Base-by-base conservation (phyloP, 352 stramenopile species). In the Phytopythium sindhum region DNA sequence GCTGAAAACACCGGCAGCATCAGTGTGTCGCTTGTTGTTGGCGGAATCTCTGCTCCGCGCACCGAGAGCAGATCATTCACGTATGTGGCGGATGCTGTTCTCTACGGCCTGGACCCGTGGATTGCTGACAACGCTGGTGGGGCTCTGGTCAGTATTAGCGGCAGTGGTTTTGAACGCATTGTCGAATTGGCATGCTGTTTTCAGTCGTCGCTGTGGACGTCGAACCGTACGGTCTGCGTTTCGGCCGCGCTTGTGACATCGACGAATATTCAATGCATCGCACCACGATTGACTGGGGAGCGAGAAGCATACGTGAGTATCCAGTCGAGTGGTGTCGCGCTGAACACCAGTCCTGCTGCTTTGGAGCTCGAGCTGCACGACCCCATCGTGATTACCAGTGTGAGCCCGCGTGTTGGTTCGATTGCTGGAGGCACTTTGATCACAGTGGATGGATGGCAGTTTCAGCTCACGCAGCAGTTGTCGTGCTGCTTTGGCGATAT, bases 401-500 rank as follows among this genome's bases (percentile, higher is more conserved):
- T 89, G 39, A 54, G n/a, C 10, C 83, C 83, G 17, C 4, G 23
- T 0, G 57, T 62, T 6, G 83, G 72, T 1, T 70, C 58, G 1
- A 74, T 65, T 37, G 33, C 63, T 26, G 86, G 86, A 12, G 76
- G 75, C 14, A 91, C 83, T 0, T 62, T 23, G 6, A 57, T 91
- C 6, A 53, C 39, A 15, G 65, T 95, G 12, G 17, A 65, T 26
- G 86, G 86, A 1, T 74, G 61, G 51, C 75, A 84, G 31, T 90
- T 93, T 51, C 21, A 75, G 14, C 69, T 83, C 14, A 86, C 81
- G 1, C 73, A 69, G 4, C 45, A 75, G 15, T 61, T 96, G 0
- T 72, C 77, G 7, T 96, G 89, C 50, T 89, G 83, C 44, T 95
- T 96, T 68, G 74, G 71, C 29, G 63, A 71, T 15, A 52, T 66